Evolutionary conservation across 2,329 filamentous ascomycete species (phyloP).

Genomic region (Emmonsiellopsis sp.): DNA sequence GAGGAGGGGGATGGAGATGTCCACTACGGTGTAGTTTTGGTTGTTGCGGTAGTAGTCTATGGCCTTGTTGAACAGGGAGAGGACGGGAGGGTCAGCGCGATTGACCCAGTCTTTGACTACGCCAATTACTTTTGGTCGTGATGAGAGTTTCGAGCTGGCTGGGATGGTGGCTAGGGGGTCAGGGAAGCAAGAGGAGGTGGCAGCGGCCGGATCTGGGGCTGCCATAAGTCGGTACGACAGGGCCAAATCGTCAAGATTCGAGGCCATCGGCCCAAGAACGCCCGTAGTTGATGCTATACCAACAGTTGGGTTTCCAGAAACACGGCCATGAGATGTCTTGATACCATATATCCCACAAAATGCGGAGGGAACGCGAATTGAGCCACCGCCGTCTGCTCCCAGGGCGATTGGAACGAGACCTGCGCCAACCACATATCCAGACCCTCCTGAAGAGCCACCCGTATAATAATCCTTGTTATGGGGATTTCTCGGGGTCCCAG

Average conservation of each 20-base stretch:
- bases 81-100: conserved; percentile 56
- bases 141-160: conserved; percentile 31
- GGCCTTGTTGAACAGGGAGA: conserved; percentile 51
- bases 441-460: conserved; percentile 72
- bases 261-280: conserved; percentile 67
- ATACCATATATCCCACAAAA: conserved; percentile 78
- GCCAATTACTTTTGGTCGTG: conserved; percentile 53
- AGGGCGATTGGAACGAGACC: conserved; percentile 65
- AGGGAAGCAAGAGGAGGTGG: conserved; percentile 54
- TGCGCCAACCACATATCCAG: conserved; percentile 58
- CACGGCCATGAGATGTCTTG: conserved; percentile 67
- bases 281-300: conserved; percentile 54
- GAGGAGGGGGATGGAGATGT: conserved; percentile 47
- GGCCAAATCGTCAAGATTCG: conserved; percentile 67
- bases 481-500: conserved; percentile 69
- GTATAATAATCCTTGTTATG: conserved; percentile 69
- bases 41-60: conserved; percentile 44
- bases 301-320: conserved; percentile 49
- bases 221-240: conserved; percentile 76
- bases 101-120: conserved; percentile 62
- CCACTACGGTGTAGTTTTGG: conserved; percentile 35
- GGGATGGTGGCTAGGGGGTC: conserved; percentile 37
- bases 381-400: conserved; percentile 69
- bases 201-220: conserved; percentile 57
- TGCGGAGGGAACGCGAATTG: conserved; percentile 61